Conservation (phyloP, 768 basidiomycete genomes). For the Podaxis sp. region DNA sequence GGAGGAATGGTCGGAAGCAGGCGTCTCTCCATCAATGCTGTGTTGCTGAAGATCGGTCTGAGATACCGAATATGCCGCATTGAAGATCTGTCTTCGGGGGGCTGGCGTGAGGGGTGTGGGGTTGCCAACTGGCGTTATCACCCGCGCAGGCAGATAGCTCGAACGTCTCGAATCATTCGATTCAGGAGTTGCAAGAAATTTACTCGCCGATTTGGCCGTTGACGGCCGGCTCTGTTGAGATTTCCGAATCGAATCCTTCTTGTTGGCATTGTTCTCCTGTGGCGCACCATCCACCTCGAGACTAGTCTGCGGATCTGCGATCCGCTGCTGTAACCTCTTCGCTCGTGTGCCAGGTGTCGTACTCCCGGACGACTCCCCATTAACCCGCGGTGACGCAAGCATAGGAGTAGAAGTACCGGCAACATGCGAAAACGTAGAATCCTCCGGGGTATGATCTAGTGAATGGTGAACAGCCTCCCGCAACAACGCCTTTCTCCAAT, state of each 20-base stretch:
- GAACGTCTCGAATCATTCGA: conserved; percentile 29
- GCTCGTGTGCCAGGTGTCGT: conserved; percentile 20
- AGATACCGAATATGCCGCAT: conserved; percentile 50
- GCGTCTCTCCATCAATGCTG: conserved; percentile 5
- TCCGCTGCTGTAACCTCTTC: conserved; percentile 22
- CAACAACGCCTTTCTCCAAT: conserved; percentile 74
- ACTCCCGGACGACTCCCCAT: conserved; percentile 9
- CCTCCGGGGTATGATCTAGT: conserved; percentile 48
- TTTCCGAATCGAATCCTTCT: conserved; percentile 21
- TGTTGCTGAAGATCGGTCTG: conserved; percentile 45
- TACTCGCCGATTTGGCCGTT: conserved; percentile 17
- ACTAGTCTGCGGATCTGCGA: conserved; percentile 42
- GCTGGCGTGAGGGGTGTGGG: conserved; percentile 64
- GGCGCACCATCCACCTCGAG: conserved; percentile 23
- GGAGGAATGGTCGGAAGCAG: conserved; percentile 9
- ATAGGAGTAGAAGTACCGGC: conserved; percentile 36
- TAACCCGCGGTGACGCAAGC: conserved; percentile 24
- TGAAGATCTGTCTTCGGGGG: conserved; percentile 49
- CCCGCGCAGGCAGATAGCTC: conserved; percentile 48
- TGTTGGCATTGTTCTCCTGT: conserved; percentile 5
- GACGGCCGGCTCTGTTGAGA: conserved; percentile 25
- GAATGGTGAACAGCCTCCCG: conserved; percentile 79
- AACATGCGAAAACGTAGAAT: conserved; percentile 41
- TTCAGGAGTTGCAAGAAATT: conserved; percentile 24
- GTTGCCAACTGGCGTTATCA: conserved; percentile 59